Base-by-base conservation (phyloP, 305 asterid species). In the Fraxinus xanthoxyloides region DNA sequence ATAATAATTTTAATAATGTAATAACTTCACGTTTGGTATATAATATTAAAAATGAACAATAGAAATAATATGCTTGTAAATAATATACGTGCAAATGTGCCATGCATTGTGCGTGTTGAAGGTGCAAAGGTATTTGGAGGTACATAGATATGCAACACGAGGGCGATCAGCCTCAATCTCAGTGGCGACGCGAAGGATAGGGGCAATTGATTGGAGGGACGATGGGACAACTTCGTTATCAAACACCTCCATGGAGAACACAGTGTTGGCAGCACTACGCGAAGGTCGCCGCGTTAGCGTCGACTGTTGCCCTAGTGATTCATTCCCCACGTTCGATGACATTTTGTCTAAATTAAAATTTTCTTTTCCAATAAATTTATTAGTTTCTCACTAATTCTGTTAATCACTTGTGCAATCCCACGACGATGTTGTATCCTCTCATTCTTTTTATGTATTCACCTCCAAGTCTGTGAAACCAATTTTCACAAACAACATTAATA, bases 151-250 rank as follows among this genome's bases (percentile, higher is more conserved):
- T n/a, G 99, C 95, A 77, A 95, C 98, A 54, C 99, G 99, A 9
- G 99, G 98, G 8, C 97, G 94, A 35, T 95, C 99, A 28, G 73
- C 86, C 82, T 92, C 91, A 82, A 97, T 85, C 84, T 97, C 98
- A 0, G 93, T 81, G 21, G 98, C 98, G 17, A 97, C 98, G 5
- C 98, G 98, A n/a, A 97, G 94, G 80, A 97, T 90, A 23, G 98
- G 99, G 5, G 97, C 97, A 79, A 97, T 95, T 28, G 97, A 90
- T 84, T 92, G 98, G 76, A 97, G 92, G 30, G 99, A 93, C 5
- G 98, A 93, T 5, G 99, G 99, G n/a, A 95, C 98, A 36, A 97
- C 99, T 89, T 97, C 99, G 2, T 90, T 93, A 77, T 97, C 98
- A 78, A 97, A 97, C 3, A 97, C 99, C 86, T 97, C 99, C 96